These are phyloP conservation scores for Pseudonitzschia multiseries DNA, from an alignment of 108 stramenopile genomes.

Conservation along the genomic window DNA sequence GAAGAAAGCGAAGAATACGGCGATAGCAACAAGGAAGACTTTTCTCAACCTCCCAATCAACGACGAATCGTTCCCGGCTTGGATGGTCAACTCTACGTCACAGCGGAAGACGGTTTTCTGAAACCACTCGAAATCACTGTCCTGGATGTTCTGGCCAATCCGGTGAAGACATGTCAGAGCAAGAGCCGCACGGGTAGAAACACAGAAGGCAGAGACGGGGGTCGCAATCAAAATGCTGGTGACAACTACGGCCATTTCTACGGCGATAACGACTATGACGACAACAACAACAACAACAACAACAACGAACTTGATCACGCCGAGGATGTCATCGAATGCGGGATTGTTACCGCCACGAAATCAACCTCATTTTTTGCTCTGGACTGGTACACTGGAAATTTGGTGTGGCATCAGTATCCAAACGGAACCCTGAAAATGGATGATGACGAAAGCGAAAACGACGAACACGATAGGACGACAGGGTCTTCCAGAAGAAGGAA, in stretches of 20 bases:
- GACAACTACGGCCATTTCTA: constrained; percentile 8
- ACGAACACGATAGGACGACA: background rate
- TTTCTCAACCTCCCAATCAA: constrained; percentile 4
- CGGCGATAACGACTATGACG: background rate
- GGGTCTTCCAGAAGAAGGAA: constrained; percentile 23
- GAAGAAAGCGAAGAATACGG: background rate
- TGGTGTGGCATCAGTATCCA: constrained; percentile 51
- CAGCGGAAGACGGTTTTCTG: constrained; percentile 17
- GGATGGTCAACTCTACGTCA: constrained; percentile 68
- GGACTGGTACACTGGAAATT: constrained; percentile 55
- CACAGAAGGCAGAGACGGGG: background rate
- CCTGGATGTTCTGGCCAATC: constrained; percentile 58
- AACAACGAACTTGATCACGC: constrained; percentile 11
- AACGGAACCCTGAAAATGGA: constrained; percentile 25
- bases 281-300: constrained; percentile 17
- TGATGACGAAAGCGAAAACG: background rate
- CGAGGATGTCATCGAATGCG: constrained; percentile 42
- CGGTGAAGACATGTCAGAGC: constrained; percentile 54
- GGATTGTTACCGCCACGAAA: constrained; percentile 78
- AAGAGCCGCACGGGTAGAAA: background rate
- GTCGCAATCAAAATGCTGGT: background rate
- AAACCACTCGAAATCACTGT: constrained; percentile 50
- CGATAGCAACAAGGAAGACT: background rate
- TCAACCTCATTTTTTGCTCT: constrained; percentile 64
- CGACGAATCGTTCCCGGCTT: constrained; percentile 65